Conservation (phyloP, 192 early-diverging fungal genomes). For the Backusella tarrabulga region DNA sequence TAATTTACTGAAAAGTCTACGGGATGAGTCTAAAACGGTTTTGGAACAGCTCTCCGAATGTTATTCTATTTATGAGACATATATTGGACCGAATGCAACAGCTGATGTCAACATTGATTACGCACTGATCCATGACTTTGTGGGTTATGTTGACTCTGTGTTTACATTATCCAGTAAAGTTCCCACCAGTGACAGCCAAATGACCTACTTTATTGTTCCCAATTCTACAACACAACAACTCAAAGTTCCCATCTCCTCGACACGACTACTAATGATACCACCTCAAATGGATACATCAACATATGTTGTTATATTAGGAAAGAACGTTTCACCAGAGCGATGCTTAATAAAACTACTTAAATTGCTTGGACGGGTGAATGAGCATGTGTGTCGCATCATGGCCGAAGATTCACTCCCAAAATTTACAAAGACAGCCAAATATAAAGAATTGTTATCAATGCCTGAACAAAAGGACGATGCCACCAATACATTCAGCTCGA, state of each 20-base stretch:
- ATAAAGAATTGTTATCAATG: conserved; percentile 8
- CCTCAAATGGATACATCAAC: neutral
- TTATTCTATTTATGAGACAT: conserved; percentile 51
- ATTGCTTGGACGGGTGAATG: conserved; percentile 30
- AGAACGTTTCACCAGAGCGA: conserved; percentile 13
- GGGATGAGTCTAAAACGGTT: conserved; percentile 30
- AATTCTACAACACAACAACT: neutral
- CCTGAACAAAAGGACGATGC: neutral
- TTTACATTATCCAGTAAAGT: conserved; percentile 7
- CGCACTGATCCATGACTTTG: conserved; percentile 45
- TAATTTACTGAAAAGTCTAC: conserved; percentile 30
- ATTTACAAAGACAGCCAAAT: conserved; percentile 23
- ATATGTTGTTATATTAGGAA: neutral
- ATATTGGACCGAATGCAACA: conserved; percentile 28
- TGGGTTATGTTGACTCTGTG: conserved; percentile 23
- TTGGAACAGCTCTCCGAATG: conserved; percentile 43
- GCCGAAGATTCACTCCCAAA: conserved; percentile 36
- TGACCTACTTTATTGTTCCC: neutral
- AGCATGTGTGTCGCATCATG: conserved; percentile 35
- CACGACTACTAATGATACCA: conserved; percentile 2
- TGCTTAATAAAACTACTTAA: conserved; percentile 23
- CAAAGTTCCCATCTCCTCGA: neutral
- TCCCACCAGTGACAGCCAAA: neutral
- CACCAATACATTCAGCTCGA: neutral
- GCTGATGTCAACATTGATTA: conserved; percentile 56